Evolutionary conservation across 2,329 filamentous ascomycete genomes (phyloP).

Genomic region (Davidsoniella eucalypti): DNA sequence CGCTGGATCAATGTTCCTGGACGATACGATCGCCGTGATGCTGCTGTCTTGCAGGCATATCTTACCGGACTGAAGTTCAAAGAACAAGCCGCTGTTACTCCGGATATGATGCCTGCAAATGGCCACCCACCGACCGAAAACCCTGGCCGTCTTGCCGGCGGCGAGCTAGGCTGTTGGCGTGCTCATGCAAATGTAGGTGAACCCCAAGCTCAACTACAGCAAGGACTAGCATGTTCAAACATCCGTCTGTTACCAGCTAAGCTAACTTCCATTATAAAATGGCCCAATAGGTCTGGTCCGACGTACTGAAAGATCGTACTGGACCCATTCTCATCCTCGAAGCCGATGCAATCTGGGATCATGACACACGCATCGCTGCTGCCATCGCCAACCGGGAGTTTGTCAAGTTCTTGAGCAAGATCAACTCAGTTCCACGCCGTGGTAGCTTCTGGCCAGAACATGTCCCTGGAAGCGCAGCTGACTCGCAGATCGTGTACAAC

Average conservation of each 20-base stretch:
- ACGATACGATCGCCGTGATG: constrained; percentile 18
- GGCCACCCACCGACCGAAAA: constrained; percentile 17
- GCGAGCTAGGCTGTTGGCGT: constrained; percentile 17
- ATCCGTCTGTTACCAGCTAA: neutral
- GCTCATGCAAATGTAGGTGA: constrained; percentile 18
- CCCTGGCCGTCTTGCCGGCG: constrained; percentile 12
- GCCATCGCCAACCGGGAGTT: constrained; percentile 15
- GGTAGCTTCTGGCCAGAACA: neutral
- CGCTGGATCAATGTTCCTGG: constrained; percentile 17
- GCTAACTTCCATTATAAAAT: neutral
- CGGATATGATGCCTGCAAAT: constrained; percentile 14
- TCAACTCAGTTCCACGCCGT: constrained; percentile 11
- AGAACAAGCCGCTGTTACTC: constrained; percentile 15
- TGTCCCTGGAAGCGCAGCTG: neutral
- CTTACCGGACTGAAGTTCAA: constrained; percentile 17
- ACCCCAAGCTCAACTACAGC: too few species aligned
- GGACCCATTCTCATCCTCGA: constrained; percentile 18
- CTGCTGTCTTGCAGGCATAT: constrained; percentile 17
- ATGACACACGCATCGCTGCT: constrained; percentile 17
- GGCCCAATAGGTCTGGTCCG: constrained; percentile 17
- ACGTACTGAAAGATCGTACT: constrained; percentile 15
- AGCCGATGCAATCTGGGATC: constrained; percentile 19
- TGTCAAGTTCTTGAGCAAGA: constrained; percentile 13
- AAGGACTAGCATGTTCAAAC: too few species aligned
- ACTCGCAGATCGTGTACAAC: neutral